Base-by-base conservation (phyloP, 306 rosid genomes). In the Lablab purpureus region DNA sequence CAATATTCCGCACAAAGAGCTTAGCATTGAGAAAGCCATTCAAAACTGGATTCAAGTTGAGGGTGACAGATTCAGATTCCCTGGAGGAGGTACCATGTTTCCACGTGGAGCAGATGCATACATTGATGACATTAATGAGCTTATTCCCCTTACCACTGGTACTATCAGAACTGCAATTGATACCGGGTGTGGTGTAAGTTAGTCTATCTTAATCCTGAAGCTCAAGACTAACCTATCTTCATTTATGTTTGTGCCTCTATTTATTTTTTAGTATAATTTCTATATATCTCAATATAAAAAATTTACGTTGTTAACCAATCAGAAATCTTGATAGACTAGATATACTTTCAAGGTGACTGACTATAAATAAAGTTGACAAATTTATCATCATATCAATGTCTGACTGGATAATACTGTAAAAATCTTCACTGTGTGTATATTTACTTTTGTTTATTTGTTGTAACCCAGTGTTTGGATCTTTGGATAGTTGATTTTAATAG, bases 51-150 rank as follows among this genome's bases (percentile, higher is more conserved):
- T 95, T 86, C 99, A 89, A 72, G 96, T 95, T 36, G 98, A 93
- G 73, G 98, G 98, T 67, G 92, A 91, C 27, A 58, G 89, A 11
- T 95, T 95, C 74, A 87, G 94, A 82, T 95, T 95, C 74, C 99
- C 99, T 1, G 99, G 99, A 11, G 99, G 99, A 65, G 99, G 99
- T 23, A 95, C 99, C 11, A 90, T 90, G 98, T 95, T 95, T 83
- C 98, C 99, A 0, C 92, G 90, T 10, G 99, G 99, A 12, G 99
- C 99, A 22, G 97, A 93, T 81, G 93, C 98, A 0, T 95, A 95
- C 30, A 95, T 95, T 28, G 98, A 95, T 84, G 97, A 90, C 54
- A 93, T 95, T 12, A 87, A 87, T 67, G 87, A 86, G 37, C 94
- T 95, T 81, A 89, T 95, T 85, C 97, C 99, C 64, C 96, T 95